Base-by-base conservation (phyloP, 2,329 filamentous ascomycete genomes). In the Cladophialophora chaetospira region DNA sequence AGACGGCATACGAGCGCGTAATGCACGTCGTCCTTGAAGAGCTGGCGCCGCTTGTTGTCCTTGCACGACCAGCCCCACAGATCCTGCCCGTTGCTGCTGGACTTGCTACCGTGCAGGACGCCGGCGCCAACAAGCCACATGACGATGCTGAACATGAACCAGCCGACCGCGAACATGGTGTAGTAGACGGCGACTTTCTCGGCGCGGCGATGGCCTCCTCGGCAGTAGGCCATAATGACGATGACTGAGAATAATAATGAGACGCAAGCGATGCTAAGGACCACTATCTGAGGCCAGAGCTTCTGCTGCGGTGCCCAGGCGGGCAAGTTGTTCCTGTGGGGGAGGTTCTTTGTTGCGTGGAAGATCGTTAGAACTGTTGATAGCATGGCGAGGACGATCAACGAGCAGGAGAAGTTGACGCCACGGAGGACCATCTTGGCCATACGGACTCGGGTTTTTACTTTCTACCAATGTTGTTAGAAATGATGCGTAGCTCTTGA, bases 21-120 rank as follows among this genome's bases (percentile, higher is more conserved):
- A 75, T 94, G 82, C 66, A 99, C 83, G 67, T 94, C 86, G 55
- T 92, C 79, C 60, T 84, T 71, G 72, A 93, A 97, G 51, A 96
- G 77, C 48, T 91, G 75, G 53, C 86, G 78, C 60, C 93, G 86
- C 63, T 87, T 85, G 73, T 97, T 97, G 68, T 96, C 83, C 55
- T 92, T 88, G 73, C 94, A 99, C n/a, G 91, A 85, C 94, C 94
- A 99, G 58, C 93, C 92, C 94, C 94, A 99, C 74, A 99, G 84
- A 73, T 99, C 94, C 73, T 96, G 85, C 69, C 88, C 89, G 63
- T 84, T 77, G 69, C 84, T 84, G 69, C 82, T 88, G 67, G 85
- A 82, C 71, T 87, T 88, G 55, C 85, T 85, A 67, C 88, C 83
- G 71, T 97, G 91, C 67, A 97, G 83, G 55, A 96, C 76, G 57